Evolutionary conservation across 805 yeast species (phyloP), one percentile per base, ranked within the genome.

Genomic region (Starmerella roubikii): DNA sequence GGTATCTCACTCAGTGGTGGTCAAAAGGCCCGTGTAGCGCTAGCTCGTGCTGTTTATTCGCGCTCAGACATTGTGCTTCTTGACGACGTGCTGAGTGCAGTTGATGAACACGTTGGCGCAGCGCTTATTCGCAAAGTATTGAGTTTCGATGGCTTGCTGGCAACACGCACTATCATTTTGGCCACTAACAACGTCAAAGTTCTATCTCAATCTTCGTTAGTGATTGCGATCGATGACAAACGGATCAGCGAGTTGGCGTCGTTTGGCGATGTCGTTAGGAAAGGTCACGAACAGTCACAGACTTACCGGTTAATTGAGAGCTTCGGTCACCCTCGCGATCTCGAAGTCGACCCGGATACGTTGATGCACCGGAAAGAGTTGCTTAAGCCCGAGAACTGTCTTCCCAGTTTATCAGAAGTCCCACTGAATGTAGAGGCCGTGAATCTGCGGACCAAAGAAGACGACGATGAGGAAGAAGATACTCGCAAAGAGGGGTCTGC

Each of bases 121-220:
- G 82, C 75, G 48, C 77, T 81, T 34, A 71, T 80, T 69, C 68
- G 72, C 34, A 65, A 71, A 54, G 94, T 85, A 20, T 65, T 86
- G 40, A 93, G 94, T 17, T 73, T 82, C 10, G 61, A 70, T 24
- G 95, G 95, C 45, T 64, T 85, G 47, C 63, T 85, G 49, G 70
- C 71, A 30, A 52, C 78, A 20, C 83, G 82, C 59, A 72, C 88
- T 48, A 76, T 73, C 49, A 65, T 85, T 27, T 67, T 85, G 54
- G 85, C 93, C n/a, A 85, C 96, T 8, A 86, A 85, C 60, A 77
- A 81, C 40, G 77, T 86, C 44, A 71, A 79, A 38, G 93, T 83
- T n/a, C 68, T 85, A 52, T 70, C 78, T 38, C 72, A 74, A 48
- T 88, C 95, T 3, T 69, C 75, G 53, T 64, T 69, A 31, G 71